A percentile compares a stretch with the other conserved stretches of the same genome.
Conservation (phyloP, 1,284 basidiomycete genomes). For the Thecaphora frezii region DNA sequence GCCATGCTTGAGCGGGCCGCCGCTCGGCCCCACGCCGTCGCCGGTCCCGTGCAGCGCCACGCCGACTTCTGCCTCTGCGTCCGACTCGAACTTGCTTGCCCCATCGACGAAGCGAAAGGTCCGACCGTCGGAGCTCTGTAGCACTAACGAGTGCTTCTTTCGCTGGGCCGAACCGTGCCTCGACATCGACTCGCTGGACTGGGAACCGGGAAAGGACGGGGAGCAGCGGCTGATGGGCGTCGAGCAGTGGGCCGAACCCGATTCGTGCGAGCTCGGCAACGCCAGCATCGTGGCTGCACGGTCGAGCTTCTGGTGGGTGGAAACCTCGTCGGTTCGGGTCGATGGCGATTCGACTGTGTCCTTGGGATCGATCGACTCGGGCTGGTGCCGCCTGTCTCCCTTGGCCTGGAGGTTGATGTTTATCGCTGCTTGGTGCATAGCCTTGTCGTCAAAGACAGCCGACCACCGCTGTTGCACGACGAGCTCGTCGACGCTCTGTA, state of each 20-base stretch:
- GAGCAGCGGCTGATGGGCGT: neutral
- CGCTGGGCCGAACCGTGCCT: conserved; percentile 5
- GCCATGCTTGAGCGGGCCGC: too few species aligned
- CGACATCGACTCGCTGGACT: neutral
- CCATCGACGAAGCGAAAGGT: conserved; percentile 30
- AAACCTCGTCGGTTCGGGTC: too few species aligned
- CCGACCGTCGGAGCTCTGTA: conserved; percentile 19
- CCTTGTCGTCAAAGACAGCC: neutral
- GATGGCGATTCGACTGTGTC: too few species aligned
- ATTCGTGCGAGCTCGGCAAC: too few species aligned
- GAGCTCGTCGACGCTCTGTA: neutral
- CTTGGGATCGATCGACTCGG: neutral
- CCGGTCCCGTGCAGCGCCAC: too few species aligned
- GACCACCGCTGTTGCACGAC: neutral
- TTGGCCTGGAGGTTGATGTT: neutral
- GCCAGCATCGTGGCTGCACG: neutral
- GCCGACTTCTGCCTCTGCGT: neutral
- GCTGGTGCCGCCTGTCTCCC: too few species aligned
- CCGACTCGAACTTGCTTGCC: conserved; percentile 10
- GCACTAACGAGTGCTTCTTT: conserved; percentile 18
- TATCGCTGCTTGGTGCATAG: neutral
- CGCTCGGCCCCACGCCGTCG: too few species aligned
- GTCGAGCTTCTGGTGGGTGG: neutral
- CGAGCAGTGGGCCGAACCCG: too few species aligned
- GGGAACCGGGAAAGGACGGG: neutral